These are phyloP conservation scores for Glycine soja DNA, from an alignment of 306 rosid genomes.

Conservation along the genomic window DNA sequence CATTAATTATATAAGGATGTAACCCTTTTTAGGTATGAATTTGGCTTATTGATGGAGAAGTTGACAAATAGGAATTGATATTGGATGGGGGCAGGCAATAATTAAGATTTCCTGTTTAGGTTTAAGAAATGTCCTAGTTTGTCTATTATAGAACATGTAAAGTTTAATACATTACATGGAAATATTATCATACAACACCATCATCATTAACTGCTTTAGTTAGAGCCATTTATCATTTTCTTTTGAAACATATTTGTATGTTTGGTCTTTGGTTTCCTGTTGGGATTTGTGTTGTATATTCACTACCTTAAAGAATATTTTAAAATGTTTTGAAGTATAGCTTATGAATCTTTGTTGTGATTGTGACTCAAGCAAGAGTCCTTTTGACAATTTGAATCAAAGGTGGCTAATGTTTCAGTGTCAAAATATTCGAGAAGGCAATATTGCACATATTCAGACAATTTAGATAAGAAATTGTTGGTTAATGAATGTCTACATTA, in stretches of 20 bases:
- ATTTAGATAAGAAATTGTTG: background rate
- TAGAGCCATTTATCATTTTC: constrained; percentile 18
- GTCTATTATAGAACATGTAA: constrained; percentile 35
- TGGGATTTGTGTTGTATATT: constrained; percentile 6
- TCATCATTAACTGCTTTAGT: constrained; percentile 31
- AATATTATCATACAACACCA: constrained; percentile 2
- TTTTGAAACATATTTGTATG: background rate
- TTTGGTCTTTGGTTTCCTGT: background rate
- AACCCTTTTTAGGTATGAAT: no score
- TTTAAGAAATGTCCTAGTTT: constrained; percentile 35
- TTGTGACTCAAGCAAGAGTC: background rate
- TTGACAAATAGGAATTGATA: constrained; percentile 96
- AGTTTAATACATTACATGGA: background rate
- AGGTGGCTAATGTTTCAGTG: background rate
- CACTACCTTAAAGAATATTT: constrained; percentile 1
- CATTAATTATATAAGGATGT: no score
- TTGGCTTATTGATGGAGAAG: no score
- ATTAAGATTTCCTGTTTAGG: constrained; percentile 32
- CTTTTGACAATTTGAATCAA: background rate
- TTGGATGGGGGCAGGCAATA: constrained; percentile 99
- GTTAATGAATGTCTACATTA: constrained; percentile 8
- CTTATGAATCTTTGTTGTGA: constrained; percentile 4
- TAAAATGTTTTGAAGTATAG: background rate
- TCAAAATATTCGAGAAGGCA: constrained; percentile 15
- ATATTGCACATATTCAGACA: background rate